Conservation (phyloP, 805 yeast genomes). For the Schizosaccharomyces cryophilus region DNA sequence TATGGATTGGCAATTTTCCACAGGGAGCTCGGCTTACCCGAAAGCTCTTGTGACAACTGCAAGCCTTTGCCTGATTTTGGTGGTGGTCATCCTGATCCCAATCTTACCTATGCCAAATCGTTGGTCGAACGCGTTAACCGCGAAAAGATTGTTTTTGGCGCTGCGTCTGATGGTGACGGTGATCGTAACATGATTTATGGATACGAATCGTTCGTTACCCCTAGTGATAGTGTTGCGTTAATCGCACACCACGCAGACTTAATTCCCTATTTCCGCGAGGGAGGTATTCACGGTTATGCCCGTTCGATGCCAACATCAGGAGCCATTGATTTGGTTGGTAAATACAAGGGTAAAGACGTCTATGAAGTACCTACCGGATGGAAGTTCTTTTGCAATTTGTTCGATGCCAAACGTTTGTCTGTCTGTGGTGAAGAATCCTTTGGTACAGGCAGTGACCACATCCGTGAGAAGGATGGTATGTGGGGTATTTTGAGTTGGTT, state of each 20-base stretch:
- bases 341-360: constrained; percentile 39
- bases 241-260: constrained; percentile 66
- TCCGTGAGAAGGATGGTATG: constrained; percentile 90
- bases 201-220: constrained; percentile 78
- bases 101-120: constrained; percentile 75
- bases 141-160: constrained; percentile 72
- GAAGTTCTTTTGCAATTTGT: constrained; percentile 91
- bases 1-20: constrained; percentile 68
- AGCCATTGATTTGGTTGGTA: constrained; percentile 80
- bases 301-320: constrained; percentile 94
- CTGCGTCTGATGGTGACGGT: constrained; percentile 98
- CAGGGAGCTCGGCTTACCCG: constrained; percentile 60
- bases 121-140: constrained; percentile 68
- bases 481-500: constrained; percentile 98
- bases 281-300: constrained; percentile 79
- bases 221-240: constrained; percentile 94
- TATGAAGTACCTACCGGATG: constrained; percentile 98
- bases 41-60: constrained; percentile 49
- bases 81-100: constrained; percentile 95
- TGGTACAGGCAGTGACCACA: constrained; percentile 94
- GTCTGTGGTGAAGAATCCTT: constrained; percentile 96
- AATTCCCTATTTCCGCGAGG: constrained; percentile 74
- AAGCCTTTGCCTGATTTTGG: constrained; percentile 77
- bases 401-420: constrained; percentile 76
- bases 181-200: constrained; percentile 98